Conservation (phyloP, 208 protist genomes). For the Acanthamoeba divionensis region DNA sequence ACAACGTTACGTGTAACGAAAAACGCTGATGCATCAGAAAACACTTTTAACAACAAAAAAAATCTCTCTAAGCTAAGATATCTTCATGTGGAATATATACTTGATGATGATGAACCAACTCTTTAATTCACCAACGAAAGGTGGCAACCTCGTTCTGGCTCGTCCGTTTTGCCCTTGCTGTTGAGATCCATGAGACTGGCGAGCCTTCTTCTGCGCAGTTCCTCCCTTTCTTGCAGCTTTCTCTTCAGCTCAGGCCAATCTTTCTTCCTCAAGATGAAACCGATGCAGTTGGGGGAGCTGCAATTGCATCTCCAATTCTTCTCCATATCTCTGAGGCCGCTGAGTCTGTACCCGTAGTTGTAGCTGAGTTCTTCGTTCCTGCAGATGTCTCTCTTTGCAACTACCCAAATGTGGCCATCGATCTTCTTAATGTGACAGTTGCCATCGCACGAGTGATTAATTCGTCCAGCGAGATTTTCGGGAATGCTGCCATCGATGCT, state of each 20-base stretch:
- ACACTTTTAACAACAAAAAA: no score
- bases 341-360: conserved; percentile 43
- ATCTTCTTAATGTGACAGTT: conserved; percentile 3
- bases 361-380: conserved; percentile 23
- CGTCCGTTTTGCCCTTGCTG: conserved; percentile 13
- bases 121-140: no score
- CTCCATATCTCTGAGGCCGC: conserved; percentile 23
- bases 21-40: no score
- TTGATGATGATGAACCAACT: no score
- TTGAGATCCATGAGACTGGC: conserved; percentile 18
- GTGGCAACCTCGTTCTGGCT: not conserved
- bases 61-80: no score
- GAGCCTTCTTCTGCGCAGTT: not conserved
- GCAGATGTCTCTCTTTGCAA: conserved; percentile 18
- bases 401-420: conserved; percentile 6
- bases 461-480: not conserved
- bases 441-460: conserved; percentile 42
- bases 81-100: no score
- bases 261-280: conserved; percentile 23
- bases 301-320: conserved; percentile 33
- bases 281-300: not conserved
- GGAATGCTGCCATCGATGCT: not conserved
- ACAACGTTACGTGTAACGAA: no score
- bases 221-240: not conserved
- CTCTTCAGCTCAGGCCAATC: conserved; percentile 11